Base-by-base conservation (phyloP, 352 stramenopile species). In the Globisporangium cederbergense region DNA sequence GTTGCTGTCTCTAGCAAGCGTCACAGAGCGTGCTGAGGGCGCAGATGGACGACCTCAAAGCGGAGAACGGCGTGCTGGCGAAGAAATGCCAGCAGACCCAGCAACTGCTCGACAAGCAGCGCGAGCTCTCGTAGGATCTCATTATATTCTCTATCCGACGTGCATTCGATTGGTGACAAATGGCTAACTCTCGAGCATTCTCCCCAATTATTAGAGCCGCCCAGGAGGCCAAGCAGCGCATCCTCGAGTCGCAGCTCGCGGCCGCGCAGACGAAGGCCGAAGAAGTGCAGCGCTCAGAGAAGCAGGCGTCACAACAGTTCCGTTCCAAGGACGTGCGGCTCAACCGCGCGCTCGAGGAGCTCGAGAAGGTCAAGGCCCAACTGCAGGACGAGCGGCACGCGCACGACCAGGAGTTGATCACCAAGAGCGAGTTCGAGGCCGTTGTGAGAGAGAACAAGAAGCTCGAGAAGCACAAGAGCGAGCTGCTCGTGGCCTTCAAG, bases 401-500 rank as follows among this genome's bases (percentile, higher is more conserved):
- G 14, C 77, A 85, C n/a, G 68, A 68, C 14, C 74, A 88, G 42
- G 67, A 86, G 18, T 77, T 71, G 45, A 67, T 87, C 32, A 51
- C 71, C 40, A 88, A 83, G 53, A 70, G 59, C 45, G 82, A 91
- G 36, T 78, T 87, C 34, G 83, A 93, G 16, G 69, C 77, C 28
- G 71, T 88, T 51, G 13, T 88, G 46, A 75, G 75, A 13, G 83
- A 93, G 36, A 90, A 86, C 67, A 89, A 88, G 61, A 82, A 73
- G 45, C 79, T 92, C 28, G 86, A 93, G 34, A 93, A 93, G 70
- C 86, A 95, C 73, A 94, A 91, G 82, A 78, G 72, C 36, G 86
- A 95, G 38, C 47, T 95, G 6, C 54, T 95, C 34, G 62, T 76
- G 4, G 83, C 84, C 4, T 95, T 95, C 69, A 93, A 93, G 62